Percentiles rank a stretch among this genome's conserved stretches.
Evolutionary conservation across 345 rosid species (phyloP).

Genomic region (Boechera retrofracta): DNA sequence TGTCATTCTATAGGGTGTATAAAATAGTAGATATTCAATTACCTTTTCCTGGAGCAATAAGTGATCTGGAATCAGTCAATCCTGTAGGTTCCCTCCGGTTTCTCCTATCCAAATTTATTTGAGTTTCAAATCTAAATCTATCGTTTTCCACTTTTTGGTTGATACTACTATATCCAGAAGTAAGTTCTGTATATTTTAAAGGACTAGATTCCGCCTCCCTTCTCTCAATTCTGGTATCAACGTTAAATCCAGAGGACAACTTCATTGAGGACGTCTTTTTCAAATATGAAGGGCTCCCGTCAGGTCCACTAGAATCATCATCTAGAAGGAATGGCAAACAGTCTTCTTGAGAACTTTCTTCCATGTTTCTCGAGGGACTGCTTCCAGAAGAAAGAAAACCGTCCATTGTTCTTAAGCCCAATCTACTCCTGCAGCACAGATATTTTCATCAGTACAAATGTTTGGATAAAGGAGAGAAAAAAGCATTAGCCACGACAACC

Average conservation of each 20-base stretch:
- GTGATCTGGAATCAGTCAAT: constrained; percentile 55
- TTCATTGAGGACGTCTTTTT: constrained; percentile 55
- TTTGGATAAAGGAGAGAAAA: constrained; percentile 16
- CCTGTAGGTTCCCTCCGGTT: constrained; percentile 52
- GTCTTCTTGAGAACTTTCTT: constrained; percentile 78
- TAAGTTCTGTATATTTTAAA: constrained; percentile 46
- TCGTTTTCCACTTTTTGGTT: constrained; percentile 49
- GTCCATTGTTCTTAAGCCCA: constrained; percentile 50
- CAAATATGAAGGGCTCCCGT: constrained; percentile 71
- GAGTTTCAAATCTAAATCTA: constrained; percentile 50
- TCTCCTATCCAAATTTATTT: constrained; percentile 50
- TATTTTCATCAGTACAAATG: constrained; percentile 40
- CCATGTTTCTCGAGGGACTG: constrained; percentile 55
- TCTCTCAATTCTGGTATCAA: constrained; percentile 53
- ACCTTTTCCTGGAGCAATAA: constrained; percentile 60
- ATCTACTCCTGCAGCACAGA: constrained; percentile 56
- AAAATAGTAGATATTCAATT: constrained; percentile 33
- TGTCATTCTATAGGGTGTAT: constrained; percentile 1
- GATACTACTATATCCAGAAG: constrained; percentile 52
- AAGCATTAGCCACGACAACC: constrained; percentile 6
- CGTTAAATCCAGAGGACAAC: constrained; percentile 58
- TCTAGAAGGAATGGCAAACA: constrained; percentile 85
- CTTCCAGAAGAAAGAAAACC: constrained; percentile 59
- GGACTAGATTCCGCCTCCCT: constrained; percentile 54
- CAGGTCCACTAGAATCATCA: constrained; percentile 79